Evolutionary conservation across 2,329 filamentous ascomycete species (phyloP).

Genomic region (Verruconis gallopava): DNA sequence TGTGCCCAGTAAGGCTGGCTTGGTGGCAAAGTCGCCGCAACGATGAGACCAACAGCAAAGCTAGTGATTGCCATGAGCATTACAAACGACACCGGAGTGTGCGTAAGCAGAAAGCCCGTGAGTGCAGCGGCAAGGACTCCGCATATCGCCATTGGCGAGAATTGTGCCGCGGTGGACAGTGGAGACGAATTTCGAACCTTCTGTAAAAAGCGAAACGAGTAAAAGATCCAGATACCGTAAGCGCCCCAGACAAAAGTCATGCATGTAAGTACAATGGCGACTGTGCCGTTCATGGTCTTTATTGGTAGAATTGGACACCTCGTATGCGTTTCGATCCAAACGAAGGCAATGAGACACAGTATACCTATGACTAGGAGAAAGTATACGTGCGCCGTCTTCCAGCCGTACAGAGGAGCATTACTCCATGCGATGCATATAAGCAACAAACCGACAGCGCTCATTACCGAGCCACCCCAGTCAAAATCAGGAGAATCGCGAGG

Average conservation of each 20-base stretch:
- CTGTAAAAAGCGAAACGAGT: constrained; percentile 23
- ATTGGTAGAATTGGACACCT: constrained; percentile 19
- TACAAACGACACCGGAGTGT: constrained; percentile 24
- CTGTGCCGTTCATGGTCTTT: constrained; percentile 18
- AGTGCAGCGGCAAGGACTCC: constrained; percentile 23
- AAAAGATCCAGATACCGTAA: constrained; percentile 25
- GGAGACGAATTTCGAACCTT: constrained; percentile 20
- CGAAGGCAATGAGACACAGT: constrained; percentile 15
- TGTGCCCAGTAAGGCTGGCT: constrained; percentile 25
- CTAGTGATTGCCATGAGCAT: constrained; percentile 26
- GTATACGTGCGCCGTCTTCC: constrained; percentile 18
- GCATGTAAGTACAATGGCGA: constrained; percentile 18
- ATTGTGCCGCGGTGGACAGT: constrained; percentile 22
- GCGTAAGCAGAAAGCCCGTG: constrained; percentile 26
- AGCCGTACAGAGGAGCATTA: constrained; percentile 19
- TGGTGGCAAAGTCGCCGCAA: constrained; percentile 20
- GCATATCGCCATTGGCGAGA: constrained; percentile 20
- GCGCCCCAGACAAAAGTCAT: constrained; percentile 19
- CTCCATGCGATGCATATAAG: constrained; percentile 21
- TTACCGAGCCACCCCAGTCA: constrained; percentile 17
- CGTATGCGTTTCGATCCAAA: constrained; percentile 19
- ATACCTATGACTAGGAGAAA: constrained; percentile 19
- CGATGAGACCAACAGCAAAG: constrained; percentile 21
- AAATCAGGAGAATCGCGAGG: constrained; percentile 15
- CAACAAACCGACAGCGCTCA: constrained; percentile 17